Evolutionary conservation across 139 green algal species (phyloP).

Genomic region (Deuterostichococcus epilithicus): DNA sequence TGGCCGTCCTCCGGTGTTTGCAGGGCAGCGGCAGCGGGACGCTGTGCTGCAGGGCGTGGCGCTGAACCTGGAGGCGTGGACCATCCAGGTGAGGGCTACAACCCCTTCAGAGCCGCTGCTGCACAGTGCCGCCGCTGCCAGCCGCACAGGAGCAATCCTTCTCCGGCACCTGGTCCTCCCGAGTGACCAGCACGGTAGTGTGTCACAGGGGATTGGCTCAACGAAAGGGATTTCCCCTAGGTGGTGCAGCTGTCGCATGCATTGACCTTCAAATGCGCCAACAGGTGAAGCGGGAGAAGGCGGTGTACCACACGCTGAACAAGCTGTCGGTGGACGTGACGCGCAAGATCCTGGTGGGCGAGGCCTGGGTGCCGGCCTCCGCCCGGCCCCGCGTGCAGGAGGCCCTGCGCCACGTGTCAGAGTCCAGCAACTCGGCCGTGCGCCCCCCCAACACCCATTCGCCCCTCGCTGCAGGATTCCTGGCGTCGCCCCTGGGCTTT

Average conservation of each 20-base stretch:
- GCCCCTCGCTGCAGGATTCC: background rate
- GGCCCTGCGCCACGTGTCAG: conserved; percentile 54
- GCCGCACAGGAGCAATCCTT: too few species aligned
- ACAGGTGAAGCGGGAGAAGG: conserved; percentile 83
- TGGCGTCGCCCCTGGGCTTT: too few species aligned
- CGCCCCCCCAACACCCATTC: background rate
- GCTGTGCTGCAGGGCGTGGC: conserved; percentile 67
- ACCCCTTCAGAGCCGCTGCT: too few species aligned
- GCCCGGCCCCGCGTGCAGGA: conserved; percentile 57
- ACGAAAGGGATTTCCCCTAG: too few species aligned
- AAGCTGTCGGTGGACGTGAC: conserved; percentile 91
- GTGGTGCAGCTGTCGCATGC: too few species aligned
- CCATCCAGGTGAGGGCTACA: conserved; percentile 32
- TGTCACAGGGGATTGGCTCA: too few species aligned
- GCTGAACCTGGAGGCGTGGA: conserved; percentile 63
- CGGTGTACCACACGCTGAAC: conserved; percentile 97
- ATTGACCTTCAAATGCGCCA: too few species aligned
- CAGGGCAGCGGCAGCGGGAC: conserved; percentile 64
- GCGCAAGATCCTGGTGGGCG: conserved; percentile 87
- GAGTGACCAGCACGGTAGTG: too few species aligned
- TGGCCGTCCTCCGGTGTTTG: background rate
- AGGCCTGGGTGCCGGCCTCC: conserved; percentile 86
- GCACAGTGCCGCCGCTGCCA: too few species aligned
- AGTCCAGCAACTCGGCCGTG: conserved; percentile 43
- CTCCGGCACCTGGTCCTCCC: too few species aligned